Evolutionary conservation across 441 rosid species (phyloP), one percentile per base, ranked within the genome.

Genomic region (Dalechampia spathulata): DNA sequence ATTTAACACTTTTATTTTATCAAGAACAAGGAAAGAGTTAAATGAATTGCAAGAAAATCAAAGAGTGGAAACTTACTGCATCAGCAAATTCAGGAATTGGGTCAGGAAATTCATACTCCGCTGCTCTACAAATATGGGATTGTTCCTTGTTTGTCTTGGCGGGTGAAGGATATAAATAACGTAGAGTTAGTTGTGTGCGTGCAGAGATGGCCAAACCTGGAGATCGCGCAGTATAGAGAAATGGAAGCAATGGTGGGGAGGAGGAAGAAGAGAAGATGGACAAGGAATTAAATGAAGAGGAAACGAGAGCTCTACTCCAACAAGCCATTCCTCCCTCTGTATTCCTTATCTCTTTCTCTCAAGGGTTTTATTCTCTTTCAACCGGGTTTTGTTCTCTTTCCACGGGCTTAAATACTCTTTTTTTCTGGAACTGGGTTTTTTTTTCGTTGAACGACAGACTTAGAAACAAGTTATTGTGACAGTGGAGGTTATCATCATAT

Each of bases 31-130:
- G 12, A 27, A 26, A 59, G 14, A 9, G 8, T 1, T 3, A 8
- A 0, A 23, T 15, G 27, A 52, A 48, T 51, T 26, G n/a, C 9
- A 40, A 10, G 26, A 5, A 7, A 27, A 15, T 15, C 27, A 12
- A 2, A 50, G 22, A 28, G 21, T 20, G 9, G 12, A 20, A 71
- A 62, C 85, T 83, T 65, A 85, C 98, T 2, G 79, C 72, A 64
- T 77, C 83, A 32, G 98, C 91, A 58, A 91, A 88, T 64, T 86
- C 95, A 1, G 96, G 93, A 63, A 88, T 86, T 16, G 98, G 91
- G 78, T 88, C 93, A 0, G 95, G 95, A 57, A 88, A 88, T 63
- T 80, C 74, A 73, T 82, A 86, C 60, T 83, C 94, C 0, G 83
- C 81, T 27, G 83, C 84, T 72, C 66, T 75, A 74, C 92, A 83